Conservation (phyloP, 805 yeast species). For the Candida multigemmis region DNA sequence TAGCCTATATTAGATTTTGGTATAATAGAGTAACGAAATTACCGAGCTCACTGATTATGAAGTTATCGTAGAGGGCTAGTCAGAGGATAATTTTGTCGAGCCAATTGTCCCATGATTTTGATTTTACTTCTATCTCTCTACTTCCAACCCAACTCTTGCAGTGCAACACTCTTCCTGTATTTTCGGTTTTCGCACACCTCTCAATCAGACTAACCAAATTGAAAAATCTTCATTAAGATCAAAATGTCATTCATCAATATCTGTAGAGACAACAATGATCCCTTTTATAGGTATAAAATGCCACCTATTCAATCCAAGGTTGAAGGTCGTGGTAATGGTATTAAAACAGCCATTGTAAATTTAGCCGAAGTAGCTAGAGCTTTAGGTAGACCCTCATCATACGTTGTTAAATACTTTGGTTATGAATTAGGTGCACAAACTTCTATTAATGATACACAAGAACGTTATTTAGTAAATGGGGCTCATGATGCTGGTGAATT, state of each 20-base stretch:
- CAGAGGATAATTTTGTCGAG: too few species aligned
- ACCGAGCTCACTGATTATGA: too few species aligned
- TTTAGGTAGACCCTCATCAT: slow-evolving; percentile 84
- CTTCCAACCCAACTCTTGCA: too few species aligned
- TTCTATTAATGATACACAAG: slow-evolving; percentile 65
- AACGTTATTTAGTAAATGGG: slow-evolving; percentile 90
- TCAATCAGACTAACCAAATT: too few species aligned
- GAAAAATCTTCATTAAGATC: too few species aligned
- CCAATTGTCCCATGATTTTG: too few species aligned
- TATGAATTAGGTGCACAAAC: slow-evolving; percentile 97
- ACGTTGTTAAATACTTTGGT: slow-evolving; percentile 90
- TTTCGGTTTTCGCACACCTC: too few species aligned
- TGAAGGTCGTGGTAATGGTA: slow-evolving; percentile 99
- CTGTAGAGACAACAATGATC: slow-evolving; percentile 95
- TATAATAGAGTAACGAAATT: too few species aligned
- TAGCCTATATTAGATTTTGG: too few species aligned
- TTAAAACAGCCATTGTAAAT: slow-evolving; percentile 88
- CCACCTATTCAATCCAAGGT: slow-evolving; percentile 95
- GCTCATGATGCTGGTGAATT: slow-evolving; percentile 83
- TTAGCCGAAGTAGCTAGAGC: slow-evolving; percentile 91
- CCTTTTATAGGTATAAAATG: slow-evolving; percentile 99
- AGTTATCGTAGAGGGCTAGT: too few species aligned
- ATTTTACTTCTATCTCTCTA: too few species aligned
- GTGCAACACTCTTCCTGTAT: too few species aligned
- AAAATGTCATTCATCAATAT: slow-evolving; percentile 83